phyloP scores from a whole-genome alignment of 2,329 filamentous ascomycete species.

The Aspergillus sp. region DNA sequence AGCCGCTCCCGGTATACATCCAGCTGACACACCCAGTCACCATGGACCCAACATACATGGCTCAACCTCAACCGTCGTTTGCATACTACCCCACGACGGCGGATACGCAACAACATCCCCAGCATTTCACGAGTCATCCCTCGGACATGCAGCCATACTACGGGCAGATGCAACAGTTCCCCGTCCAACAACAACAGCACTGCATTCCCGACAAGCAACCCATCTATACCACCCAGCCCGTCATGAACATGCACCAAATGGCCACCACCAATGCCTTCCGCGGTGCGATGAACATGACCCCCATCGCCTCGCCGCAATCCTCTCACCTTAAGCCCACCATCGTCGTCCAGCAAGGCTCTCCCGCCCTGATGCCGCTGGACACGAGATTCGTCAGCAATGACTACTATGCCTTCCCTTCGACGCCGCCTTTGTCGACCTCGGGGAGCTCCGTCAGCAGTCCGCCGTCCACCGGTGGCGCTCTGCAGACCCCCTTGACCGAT shows the following conservation, averaged over 20 bases:
- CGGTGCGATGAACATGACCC: conserved; percentile 55
- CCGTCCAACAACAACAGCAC: conserved; percentile 21
- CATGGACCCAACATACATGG: conserved; percentile 67
- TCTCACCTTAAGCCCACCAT: conserved; percentile 75
- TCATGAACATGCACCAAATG: conserved; percentile 47
- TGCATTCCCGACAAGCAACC: conserved; percentile 30
- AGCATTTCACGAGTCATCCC: conserved; percentile 71
- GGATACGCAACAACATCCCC: conserved; percentile 68
- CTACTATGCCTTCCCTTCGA: conserved; percentile 73
- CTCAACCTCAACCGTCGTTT: conserved; percentile 68
- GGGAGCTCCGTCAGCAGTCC: conserved; percentile 86
- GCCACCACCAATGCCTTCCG: conserved; percentile 43
- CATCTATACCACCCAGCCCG: conserved; percentile 40
- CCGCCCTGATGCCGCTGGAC: conserved; percentile 63
- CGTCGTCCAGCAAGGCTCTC: conserved; percentile 59
- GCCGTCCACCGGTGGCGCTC: conserved; percentile 68
- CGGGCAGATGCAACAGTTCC: conserved; percentile 36
- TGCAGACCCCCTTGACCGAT: conserved; percentile 80
- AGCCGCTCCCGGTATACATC: neutral
- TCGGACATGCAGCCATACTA: conserved; percentile 50
- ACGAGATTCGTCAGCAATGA: conserved; percentile 67
- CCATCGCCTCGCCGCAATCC: conserved; percentile 72
- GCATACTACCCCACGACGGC: conserved; percentile 85
- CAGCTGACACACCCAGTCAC: conserved; percentile 7
- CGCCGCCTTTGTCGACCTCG: conserved; percentile 80